Base-by-base conservation (phyloP, 2,329 filamentous ascomycete genomes). In the Colletotrichum karsti region DNA sequence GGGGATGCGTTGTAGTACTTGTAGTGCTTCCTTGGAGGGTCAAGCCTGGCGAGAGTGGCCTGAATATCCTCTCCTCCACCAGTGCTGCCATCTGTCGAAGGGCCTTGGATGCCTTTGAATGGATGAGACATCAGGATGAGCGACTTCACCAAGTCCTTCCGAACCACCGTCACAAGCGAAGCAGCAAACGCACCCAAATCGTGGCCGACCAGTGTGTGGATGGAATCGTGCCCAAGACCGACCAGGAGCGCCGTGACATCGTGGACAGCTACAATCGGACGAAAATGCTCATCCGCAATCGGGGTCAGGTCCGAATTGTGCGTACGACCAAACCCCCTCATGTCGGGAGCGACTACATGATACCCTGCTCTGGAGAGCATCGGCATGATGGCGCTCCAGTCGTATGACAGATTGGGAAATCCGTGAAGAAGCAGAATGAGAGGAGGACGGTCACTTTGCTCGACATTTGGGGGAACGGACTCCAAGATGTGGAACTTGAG, bases 391-490 rank as follows among this genome's bases (percentile, higher is more conserved):
- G 89, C 88, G 57, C 90, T 87, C 90, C 90, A 93, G 51, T 90
- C 92, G 75, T 86, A 93, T 28, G 91, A 89, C 2, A 93, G 81
- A 73, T 92, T 90, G 2, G 91, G 91, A 70, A 88, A 93, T 39
- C 91, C 91, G 76, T 92, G 90, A 53, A 88, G 84, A 54, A 91
- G 85, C 7, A 92, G 75, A 8, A 92, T 78, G 10, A 92, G 82
- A 1, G 89, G 89, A 7, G 41, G 10, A 0, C 12, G 48, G 3
- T 3, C 6, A 2, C 4, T 18, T 2, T 2, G 7, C 80, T 82
- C 24, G 78, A 73, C 13, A 73, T 75, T 13, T 74, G 63, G 12
- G 9, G 41, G 57, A 3, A 88, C 87, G 15, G 88, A 82, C 71
- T 86, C 84, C 18, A 92, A 81, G 37, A 89, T 76, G 77, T 93